Base-by-base conservation (phyloP, 352 stramenopile genomes). In the Discostella stelligera region DNA sequence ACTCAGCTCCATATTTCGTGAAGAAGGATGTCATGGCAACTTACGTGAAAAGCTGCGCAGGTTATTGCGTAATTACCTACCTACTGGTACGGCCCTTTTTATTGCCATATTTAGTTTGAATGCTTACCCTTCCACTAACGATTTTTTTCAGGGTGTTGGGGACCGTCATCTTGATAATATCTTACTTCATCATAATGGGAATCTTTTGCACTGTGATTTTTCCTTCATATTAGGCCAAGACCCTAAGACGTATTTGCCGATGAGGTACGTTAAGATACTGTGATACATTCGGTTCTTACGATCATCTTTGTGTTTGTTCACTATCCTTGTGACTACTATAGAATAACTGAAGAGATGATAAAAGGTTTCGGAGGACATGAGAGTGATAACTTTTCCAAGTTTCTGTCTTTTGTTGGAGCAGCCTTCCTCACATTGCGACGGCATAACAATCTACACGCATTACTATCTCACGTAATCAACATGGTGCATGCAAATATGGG, bases 141-240 rank as follows among this genome's bases (percentile, higher is more conserved):
- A 48, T 41, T 23, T 18, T 60, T 84, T 98, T 41, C 85, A 98
- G n/a, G 96, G 97, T 52, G 98, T 99, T 64, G 98, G 98, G 30
- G 98, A 99, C 91, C 95, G 98, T 8, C 97, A 99, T 84, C 91
- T 99, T 69, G 97, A 99, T 84, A 99, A 99, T 82, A 87, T 99
- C 64, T 98, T 99, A 90, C 94, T 99, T 77, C 85, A 93, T 79
- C 92, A 94, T 23, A 93, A 96, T 66, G 97, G 97, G 6, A 92
- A 98, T 71, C 87, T 99, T 46, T 98, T 99, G 84, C 97, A 99
- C 84, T 99, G 99, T 80, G 96, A 98, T 87, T 99, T 98, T 83
- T 97, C 96, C 18, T 99, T 98, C 86, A 98, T 99, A 73, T 97
- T 99, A 55, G 97, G 97, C 41, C 94, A 95, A 9, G 97, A 99